Conservation (phyloP, 768 basidiomycete genomes). For the Russula olivacea region DNA sequence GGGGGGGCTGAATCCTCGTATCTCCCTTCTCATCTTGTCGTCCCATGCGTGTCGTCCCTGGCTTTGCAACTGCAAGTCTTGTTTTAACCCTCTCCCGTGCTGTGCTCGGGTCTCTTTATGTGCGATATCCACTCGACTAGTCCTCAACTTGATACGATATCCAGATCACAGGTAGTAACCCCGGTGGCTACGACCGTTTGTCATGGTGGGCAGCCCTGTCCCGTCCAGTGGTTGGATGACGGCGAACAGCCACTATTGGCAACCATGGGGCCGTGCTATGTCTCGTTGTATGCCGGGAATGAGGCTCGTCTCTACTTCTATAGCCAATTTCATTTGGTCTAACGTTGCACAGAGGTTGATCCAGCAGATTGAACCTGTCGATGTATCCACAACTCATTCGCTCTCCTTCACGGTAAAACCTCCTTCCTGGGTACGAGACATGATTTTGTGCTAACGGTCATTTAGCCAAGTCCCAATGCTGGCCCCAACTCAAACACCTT, state of each 20-base stretch:
- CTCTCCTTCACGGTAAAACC: slow-evolving; percentile 50
- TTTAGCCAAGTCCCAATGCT: slow-evolving; percentile 48
- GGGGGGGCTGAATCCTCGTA: not conserved
- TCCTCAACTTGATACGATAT: not conserved
- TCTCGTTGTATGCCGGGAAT: slow-evolving; percentile 58
- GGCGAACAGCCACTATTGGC: slow-evolving; percentile 46
- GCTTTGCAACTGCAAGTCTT: not conserved
- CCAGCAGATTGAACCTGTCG: slow-evolving; percentile 50
- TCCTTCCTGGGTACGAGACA: not conserved
- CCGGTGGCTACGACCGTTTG: slow-evolving; percentile 31
- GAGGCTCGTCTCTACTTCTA: slow-evolving; percentile 24
- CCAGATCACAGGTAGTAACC: slow-evolving; percentile 4
- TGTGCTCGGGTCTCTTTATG: slow-evolving; percentile 17
- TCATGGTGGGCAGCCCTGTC: slow-evolving; percentile 48
- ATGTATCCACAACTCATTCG: slow-evolving; percentile 45
- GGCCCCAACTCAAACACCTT: slow-evolving; percentile 54
- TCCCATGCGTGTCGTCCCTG: slow-evolving; percentile 8
- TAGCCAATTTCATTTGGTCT: slow-evolving; percentile 3
- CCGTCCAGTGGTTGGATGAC: slow-evolving; percentile 59
- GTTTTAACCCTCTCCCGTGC: not conserved
- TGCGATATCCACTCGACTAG: not conserved
- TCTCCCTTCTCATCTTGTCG: not conserved
- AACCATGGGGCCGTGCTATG: slow-evolving; percentile 45
- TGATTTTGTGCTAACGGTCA: not conserved
- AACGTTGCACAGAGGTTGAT: slow-evolving; percentile 42